phyloP scores from a whole-genome alignment of 1,284 basidiomycete genomes.

The Naganishia sp. region DNA sequence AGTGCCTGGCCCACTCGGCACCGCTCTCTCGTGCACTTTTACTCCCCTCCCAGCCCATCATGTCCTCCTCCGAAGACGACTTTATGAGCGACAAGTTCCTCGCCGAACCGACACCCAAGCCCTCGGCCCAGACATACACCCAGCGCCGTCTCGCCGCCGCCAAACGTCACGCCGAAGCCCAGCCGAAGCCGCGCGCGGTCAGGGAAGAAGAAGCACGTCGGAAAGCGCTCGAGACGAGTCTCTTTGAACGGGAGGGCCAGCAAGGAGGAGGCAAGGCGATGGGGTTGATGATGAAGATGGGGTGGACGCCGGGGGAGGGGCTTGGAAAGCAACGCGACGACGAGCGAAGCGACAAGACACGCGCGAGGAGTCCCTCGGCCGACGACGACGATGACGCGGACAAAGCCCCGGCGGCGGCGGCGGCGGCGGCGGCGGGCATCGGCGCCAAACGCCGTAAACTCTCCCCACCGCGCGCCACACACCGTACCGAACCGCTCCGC shows the following conservation, averaged over 20 bases:
- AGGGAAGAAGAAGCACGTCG: constrained; percentile 44
- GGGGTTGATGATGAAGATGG: constrained; percentile 54
- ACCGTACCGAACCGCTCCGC: constrained; percentile 46
- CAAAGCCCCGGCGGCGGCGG: constrained; percentile 2
- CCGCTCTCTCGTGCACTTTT: neutral
- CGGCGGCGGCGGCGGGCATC: neutral
- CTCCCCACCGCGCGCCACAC: neutral
- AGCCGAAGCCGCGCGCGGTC: constrained; percentile 43
- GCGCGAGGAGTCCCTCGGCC: neutral
- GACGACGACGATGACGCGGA: neutral
- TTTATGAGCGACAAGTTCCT: constrained; percentile 56
- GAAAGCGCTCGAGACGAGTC: constrained; percentile 44
- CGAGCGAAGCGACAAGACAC: neutral
- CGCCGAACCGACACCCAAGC: constrained; percentile 36
- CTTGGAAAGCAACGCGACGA: constrained; percentile 37
- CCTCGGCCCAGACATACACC: constrained; percentile 39
- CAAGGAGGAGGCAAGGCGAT: constrained; percentile 41
- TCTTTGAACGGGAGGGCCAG: constrained; percentile 42
- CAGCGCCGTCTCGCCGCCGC: constrained; percentile 39
- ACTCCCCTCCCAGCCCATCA: constrained; percentile 18
- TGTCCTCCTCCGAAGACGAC: constrained; percentile 50
- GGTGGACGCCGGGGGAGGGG: constrained; percentile 53
- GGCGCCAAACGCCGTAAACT: constrained; percentile 17
- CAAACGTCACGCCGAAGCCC: constrained; percentile 39
- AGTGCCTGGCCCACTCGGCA: no score